Conservation (phyloP, 1,284 basidiomycete species). For the Caloboletus firmus region DNA sequence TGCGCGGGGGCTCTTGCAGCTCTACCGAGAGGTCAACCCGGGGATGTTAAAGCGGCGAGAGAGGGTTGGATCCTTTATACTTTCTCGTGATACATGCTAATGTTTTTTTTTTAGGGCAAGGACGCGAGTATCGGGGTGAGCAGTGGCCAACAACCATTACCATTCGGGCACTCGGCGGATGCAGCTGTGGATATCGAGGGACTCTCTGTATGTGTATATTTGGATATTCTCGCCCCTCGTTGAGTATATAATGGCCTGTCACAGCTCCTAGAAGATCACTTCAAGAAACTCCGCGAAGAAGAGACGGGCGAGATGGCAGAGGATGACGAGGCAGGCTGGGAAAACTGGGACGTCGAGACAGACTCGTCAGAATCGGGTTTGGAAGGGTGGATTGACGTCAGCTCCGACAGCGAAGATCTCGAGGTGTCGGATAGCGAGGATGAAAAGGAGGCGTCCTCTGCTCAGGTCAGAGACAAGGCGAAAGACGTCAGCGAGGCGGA, state of each 20-base stretch:
- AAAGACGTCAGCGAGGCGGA: conserved; percentile 27
- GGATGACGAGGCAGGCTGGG: conserved; percentile 77
- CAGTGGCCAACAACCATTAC: conserved; percentile 62
- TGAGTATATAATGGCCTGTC: conserved; percentile 3
- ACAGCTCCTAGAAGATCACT: conserved; percentile 86
- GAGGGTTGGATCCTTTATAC: conserved; percentile 50
- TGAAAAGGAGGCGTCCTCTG: conserved; percentile 50
- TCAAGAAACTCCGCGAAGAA: conserved; percentile 68
- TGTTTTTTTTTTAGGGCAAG: conserved; percentile 61
- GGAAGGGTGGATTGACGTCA: conserved; percentile 86
- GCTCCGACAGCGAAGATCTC: conserved; percentile 69
- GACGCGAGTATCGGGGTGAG: conserved; percentile 75
- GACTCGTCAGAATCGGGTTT: conserved; percentile 67
- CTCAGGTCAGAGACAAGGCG: conserved; percentile 36
- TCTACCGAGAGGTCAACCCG: conserved; percentile 98
- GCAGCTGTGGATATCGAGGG: conserved; percentile 90
- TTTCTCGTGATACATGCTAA: conserved; percentile 2
- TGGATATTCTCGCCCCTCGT: background rate
- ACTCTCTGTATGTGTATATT: conserved; percentile 56
- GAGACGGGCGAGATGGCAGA: conserved; percentile 57
- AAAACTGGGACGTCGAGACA: conserved; percentile 87
- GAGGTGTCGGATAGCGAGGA: conserved; percentile 87
- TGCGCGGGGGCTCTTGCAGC: conserved; percentile 81
- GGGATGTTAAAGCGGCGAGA: conserved; percentile 89
- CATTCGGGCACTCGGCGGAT: conserved; percentile 77